phyloP scores from a whole-genome alignment of 768 basidiomycete species.

The Omphalotus guepiniiformis region DNA sequence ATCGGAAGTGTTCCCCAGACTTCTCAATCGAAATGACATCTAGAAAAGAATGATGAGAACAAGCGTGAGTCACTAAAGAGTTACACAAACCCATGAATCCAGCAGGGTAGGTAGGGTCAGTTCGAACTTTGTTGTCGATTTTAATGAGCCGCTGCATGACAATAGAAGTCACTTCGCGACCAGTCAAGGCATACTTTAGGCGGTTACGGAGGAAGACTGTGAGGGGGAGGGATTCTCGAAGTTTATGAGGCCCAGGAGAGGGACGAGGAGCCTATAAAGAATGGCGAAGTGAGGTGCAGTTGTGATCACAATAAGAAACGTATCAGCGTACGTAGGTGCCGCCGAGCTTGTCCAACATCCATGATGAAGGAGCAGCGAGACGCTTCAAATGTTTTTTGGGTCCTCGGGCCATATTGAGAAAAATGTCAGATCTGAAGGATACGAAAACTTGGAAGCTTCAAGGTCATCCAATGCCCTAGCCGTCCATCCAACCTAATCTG shows the following conservation, averaged over 20 bases:
- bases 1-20: constrained; percentile 98
- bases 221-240: constrained; percentile 96
- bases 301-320: neutral
- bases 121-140: constrained; percentile 98
- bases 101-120: constrained; percentile 93
- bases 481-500: constrained; percentile 40
- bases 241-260: constrained; percentile 98
- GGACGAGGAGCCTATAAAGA: constrained; percentile 81
- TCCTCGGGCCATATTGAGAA: constrained; percentile 75
- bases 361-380: constrained; percentile 93
- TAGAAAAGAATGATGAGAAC: constrained; percentile 24
- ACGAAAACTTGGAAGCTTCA: constrained; percentile 9
- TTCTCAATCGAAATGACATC: constrained; percentile 98
- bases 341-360: constrained; percentile 99
- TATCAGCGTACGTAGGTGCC: constrained; percentile 76
- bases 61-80: neutral
- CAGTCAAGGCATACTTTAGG: constrained; percentile 97
- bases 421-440: constrained; percentile 22
- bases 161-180: constrained; percentile 92
- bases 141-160: constrained; percentile 96
- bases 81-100: constrained; percentile 87
- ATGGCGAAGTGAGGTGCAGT: neutral
- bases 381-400: constrained; percentile 99
- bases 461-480: constrained; percentile 34
- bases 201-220: constrained; percentile 98